phyloP scores from a whole-genome alignment of 441 rosid species.

The Gossypium gossypioides region DNA sequence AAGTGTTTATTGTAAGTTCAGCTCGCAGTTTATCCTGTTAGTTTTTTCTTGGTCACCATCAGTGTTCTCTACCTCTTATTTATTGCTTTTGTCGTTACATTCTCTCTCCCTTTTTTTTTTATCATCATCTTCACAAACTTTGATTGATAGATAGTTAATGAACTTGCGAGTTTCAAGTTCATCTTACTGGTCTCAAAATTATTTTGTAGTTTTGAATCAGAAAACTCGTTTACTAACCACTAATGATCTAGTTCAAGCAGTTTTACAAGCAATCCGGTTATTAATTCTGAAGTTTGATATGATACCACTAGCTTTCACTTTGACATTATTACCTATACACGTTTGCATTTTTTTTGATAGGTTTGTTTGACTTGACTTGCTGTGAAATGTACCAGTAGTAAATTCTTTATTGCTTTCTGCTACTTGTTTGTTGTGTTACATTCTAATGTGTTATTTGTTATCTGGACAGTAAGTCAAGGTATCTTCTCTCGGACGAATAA shows the following conservation, averaged over 20 bases:
- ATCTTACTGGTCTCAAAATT: background rate
- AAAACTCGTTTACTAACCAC: background rate
- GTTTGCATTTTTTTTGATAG: background rate
- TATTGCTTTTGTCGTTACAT: background rate
- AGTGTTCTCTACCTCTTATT: background rate
- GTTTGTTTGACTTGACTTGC: background rate
- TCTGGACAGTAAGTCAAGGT: slow-evolving; percentile 51
- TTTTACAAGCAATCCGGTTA: background rate
- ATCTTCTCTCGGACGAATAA: slow-evolving; percentile 36
- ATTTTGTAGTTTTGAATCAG: background rate
- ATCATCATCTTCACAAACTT: background rate
- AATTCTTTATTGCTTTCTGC: background rate
- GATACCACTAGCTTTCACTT: background rate
- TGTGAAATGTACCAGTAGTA: background rate
- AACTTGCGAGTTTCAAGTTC: background rate
- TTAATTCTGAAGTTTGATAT: background rate
- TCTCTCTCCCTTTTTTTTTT: background rate
- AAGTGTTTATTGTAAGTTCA: slow-evolving; percentile 40
- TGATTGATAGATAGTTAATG: background rate
- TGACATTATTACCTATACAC: background rate
- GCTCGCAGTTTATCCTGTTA: background rate
- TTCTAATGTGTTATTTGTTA: slow-evolving; percentile 6
- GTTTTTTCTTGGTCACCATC: background rate
- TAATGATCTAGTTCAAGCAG: background rate
- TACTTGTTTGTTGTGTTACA: background rate